Evolutionary conservation across 345 rosid species (phyloP).

Genomic region (Eucalyptus polyanthemos): DNA sequence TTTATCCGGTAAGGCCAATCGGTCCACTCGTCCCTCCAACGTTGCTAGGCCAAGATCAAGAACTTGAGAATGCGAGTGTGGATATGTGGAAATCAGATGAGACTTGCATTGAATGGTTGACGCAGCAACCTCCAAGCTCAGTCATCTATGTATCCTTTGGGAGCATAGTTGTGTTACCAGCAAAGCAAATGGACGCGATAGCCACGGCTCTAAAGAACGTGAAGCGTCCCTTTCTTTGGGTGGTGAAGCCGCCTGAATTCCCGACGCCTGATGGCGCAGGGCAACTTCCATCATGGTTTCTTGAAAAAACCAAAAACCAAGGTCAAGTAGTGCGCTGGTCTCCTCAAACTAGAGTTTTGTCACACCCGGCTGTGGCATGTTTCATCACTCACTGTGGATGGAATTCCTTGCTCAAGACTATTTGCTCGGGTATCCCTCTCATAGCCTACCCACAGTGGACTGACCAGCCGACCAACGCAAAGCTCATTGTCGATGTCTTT

Average conservation of each 20-base stretch:
- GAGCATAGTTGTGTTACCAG: slow-evolving; percentile 12
- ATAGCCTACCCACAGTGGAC: slow-evolving; percentile 37
- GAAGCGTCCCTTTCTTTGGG: slow-evolving; percentile 31
- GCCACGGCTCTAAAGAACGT: slow-evolving; percentile 18
- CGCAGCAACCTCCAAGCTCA: slow-evolving; percentile 4
- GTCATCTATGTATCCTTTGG: slow-evolving; percentile 47
- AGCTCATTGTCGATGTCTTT: slow-evolving; percentile 29
- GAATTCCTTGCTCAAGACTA: slow-evolving; percentile 34
- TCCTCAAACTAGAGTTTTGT: slow-evolving; percentile 30
- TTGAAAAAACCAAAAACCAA: slow-evolving; percentile 12
- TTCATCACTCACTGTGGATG: slow-evolving; percentile 54
- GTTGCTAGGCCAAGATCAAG: slow-evolving; percentile 12
- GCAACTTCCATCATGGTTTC: slow-evolving; percentile 12
- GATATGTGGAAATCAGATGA: slow-evolving; percentile 28
- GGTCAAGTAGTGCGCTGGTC: slow-evolving; percentile 38
- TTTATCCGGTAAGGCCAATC: slow-evolving; percentile 19
- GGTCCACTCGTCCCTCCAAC: slow-evolving; percentile 40
- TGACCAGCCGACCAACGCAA: slow-evolving; percentile 48
- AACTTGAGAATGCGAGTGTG: neutral
- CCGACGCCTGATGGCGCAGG: neutral
- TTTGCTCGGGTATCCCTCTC: slow-evolving; percentile 27
- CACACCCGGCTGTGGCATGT: slow-evolving; percentile 22
- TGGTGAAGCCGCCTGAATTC: slow-evolving; percentile 11
- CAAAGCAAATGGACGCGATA: slow-evolving; percentile 14
- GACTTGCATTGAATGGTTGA: slow-evolving; percentile 31